Evolutionary conservation across 202 grass and related monocot species (phyloP).

Genomic region (Schoenoplectus triqueter): DNA sequence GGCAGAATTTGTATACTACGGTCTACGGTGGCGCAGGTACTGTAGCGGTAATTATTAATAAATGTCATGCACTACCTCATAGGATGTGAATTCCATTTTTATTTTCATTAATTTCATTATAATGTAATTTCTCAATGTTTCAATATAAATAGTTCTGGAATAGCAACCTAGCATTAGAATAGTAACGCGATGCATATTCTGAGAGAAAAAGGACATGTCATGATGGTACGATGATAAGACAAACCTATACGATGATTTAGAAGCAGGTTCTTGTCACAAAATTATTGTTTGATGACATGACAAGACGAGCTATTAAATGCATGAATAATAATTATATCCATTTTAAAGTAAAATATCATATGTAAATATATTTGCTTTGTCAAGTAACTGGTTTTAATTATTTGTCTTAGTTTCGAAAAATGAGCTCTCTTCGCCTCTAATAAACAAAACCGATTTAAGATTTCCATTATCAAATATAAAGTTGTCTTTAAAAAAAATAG

Average conservation of each 20-base stretch:
- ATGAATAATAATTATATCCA: not conserved
- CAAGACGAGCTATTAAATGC: not conserved
- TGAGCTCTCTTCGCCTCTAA: too few relatives aligned
- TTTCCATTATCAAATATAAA: too few relatives aligned
- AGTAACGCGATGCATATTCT: not conserved
- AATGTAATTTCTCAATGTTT: slow-evolving; percentile 1
- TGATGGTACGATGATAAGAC: not conserved
- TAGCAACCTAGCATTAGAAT: not conserved
- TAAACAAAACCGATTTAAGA: too few relatives aligned
- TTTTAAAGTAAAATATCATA: not conserved
- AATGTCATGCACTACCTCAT: too few relatives aligned
- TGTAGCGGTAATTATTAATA: too few relatives aligned
- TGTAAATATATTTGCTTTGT: too few relatives aligned
- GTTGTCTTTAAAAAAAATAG: too few relatives aligned
- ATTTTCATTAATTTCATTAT: not conserved
- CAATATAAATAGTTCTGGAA: not conserved
- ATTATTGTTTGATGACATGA: slow-evolving; percentile 1
- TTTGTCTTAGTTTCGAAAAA: too few relatives aligned
- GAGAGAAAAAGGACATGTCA: not conserved
- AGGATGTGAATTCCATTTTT: not conserved
- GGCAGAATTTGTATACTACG: too few relatives aligned
- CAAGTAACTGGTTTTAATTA: too few relatives aligned
- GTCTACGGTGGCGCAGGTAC: too few relatives aligned
- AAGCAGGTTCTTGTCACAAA: not conserved
- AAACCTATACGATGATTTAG: not conserved